Evolutionary conservation across 208 protist genomes (phyloP), one percentile per base, ranked within the genome.

Genomic region (Phytomonas sp.): DNA sequence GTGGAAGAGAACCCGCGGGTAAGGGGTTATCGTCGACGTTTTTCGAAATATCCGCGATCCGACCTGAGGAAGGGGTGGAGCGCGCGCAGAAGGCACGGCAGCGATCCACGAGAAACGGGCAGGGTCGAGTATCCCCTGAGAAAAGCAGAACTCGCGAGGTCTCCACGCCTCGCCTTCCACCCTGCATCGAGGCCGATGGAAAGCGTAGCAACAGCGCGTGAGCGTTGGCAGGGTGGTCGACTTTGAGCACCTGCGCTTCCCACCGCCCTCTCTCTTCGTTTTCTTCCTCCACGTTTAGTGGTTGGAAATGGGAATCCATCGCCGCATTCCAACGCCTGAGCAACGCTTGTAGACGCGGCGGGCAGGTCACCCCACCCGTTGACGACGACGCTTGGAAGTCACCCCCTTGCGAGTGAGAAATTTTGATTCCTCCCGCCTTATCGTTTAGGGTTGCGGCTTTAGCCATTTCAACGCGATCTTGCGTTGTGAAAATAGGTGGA

Each of bases 101-200:
- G 28, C 77, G 84, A n/a, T 89, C 68, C 15, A 96, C 72, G 8
- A 98, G 79, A 33, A 76, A 67, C 20, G 36, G 28, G 36, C 90
- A 93, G 4, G 88, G 93, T 9, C 87, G 74, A 13, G 94, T 98
- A 81, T 98, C 96, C 26, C 94, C 96, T 4, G 92, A 97, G 70
- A 95, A 98, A 28, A 93, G 76, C 17, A 97, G 72, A 32, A 87
- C 81, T 56, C 79, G 79, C 11, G 87, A 85, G 4, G 28, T 11
- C 4, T 36, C 9, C 6, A 33, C 32, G 60, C 60, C 29, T 9
- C 4, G 32, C 60, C 32, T 9, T 4, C 32, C 32, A 62, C 32
- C 32, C 60, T 9, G 23, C n/a, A n/a, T 60, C n/a, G n/a, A 31
- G 59, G 74, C 13, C 43, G 53, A 72, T 4, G 86, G 87, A 80